Base-by-base conservation (phyloP, 352 stramenopile genomes). In the Phytopythium boreale region DNA sequence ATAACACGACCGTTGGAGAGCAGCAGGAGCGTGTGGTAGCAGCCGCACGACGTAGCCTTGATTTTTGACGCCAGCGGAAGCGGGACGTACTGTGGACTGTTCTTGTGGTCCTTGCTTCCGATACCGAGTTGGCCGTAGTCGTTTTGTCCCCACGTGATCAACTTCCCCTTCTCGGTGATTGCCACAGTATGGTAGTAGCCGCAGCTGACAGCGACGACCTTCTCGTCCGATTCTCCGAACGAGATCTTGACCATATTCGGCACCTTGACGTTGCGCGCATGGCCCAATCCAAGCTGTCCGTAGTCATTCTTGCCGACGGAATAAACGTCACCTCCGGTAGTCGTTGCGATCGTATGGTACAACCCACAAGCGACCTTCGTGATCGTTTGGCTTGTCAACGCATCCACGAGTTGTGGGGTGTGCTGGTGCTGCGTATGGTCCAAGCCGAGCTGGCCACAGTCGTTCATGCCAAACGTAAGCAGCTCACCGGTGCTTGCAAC, bases 231-330 rank as follows among this genome's bases (percentile, higher is more conserved):
- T 29, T 92, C 84, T 14, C 77, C 74, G 17, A 82, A 76, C 20
- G 74, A 69, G 12, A 89, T 81, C 49, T 91, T 93, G 19, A 90
- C 85, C 4, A 87, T 47, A 2, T 71, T 82, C 10, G 87, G 87
- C 7, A 93, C 64, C 56, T 96, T 93, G 44, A 86, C 75, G 61
- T 89, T 93, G 9, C 85, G 74, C 49, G 81, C 80, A 63, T 96
- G 87, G 8, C 86, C 82, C 22, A 94, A 71, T n/a, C 86, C 87
- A 24, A 96, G 77, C 58, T 96, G 87, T 0, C 87, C 87, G 61
- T 96, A 96, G 58, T 96, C 87, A 57, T 96, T 96, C 62, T 94
- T 96, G 19, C 87, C 87, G 49, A 89, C 93, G 1, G 87, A 75
- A 62, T 94, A 94, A 8, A 96, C 78, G 36, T 94, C 87, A n/a